Evolutionary conservation across 106 monocot species (phyloP).

Genomic region (Allium cepa): DNA sequence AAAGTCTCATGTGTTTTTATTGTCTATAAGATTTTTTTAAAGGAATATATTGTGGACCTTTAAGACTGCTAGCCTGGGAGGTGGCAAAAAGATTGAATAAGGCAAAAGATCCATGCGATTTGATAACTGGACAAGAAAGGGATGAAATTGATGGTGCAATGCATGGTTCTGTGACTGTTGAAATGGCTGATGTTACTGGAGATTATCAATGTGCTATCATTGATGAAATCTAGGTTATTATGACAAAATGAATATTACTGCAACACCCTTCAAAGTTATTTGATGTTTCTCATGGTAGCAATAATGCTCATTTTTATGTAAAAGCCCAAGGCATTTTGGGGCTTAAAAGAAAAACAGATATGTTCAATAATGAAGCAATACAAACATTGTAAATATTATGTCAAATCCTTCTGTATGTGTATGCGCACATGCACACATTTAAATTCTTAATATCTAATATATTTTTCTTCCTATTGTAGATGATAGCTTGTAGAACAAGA

Average conservation of each 20-base stretch:
- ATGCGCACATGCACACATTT: neutral
- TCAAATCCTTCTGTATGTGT: neutral
- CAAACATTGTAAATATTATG: neutral
- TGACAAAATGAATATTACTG: neutral
- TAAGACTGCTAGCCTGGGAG: constrained; percentile 91
- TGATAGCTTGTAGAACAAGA: constrained; percentile 82
- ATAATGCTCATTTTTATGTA: too few species aligned
- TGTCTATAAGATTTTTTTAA: constrained; percentile 6
- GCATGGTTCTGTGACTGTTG: constrained; percentile 85
- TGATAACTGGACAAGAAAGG: constrained; percentile 92
- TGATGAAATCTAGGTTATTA: constrained; percentile 90
- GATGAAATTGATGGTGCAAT: constrained; percentile 78
- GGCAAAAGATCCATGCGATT: constrained; percentile 79
- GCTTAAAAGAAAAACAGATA: too few species aligned
- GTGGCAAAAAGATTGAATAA: constrained; percentile 84
- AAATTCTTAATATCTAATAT: neutral
- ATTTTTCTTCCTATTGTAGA: constrained; percentile 36
- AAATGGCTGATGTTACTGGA: constrained; percentile 73
- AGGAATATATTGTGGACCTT: constrained; percentile 97
- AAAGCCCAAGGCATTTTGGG: too few species aligned
- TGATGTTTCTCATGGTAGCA: too few species aligned
- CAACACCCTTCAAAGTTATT: too few species aligned
- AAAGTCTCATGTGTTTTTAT: neutral
- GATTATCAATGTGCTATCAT: constrained; percentile 81
- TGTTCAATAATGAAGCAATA: too few species aligned